phyloP scores from a whole-genome alignment of 176 grass and related monocot genomes.

The Alopecurus myosuroides region DNA sequence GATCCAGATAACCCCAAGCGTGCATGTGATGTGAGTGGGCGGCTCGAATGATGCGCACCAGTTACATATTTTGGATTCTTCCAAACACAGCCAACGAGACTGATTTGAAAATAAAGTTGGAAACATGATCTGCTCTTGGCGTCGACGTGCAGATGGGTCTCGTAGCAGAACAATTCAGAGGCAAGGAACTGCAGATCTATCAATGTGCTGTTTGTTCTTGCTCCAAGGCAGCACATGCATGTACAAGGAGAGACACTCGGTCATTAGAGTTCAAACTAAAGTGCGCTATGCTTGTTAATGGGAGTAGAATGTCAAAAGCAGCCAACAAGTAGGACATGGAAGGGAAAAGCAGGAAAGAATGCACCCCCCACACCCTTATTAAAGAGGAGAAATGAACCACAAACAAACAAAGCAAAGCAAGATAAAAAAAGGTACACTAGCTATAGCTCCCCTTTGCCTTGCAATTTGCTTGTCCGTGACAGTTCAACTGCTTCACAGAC shows the following conservation, averaged over 20 bases:
- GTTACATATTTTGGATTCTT: background rate
- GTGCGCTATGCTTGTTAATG: background rate
- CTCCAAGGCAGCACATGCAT: background rate
- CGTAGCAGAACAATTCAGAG: background rate
- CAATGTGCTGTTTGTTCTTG: background rate
- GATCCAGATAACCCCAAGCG: background rate
- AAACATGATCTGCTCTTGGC: background rate
- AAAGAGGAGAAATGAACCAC: background rate
- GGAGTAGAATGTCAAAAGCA: background rate
- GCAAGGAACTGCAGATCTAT: background rate
- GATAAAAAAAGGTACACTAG: background rate
- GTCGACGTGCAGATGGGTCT: background rate
- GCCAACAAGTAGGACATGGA: background rate
- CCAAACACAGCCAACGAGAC: background rate
- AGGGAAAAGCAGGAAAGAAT: background rate
- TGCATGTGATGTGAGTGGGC: background rate
- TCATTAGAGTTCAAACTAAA: conserved; percentile 23
- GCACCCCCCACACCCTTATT: background rate
- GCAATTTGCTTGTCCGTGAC: background rate
- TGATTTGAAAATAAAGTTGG: background rate
- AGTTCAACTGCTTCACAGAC: background rate
- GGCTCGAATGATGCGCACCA: background rate
- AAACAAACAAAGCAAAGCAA: background rate
- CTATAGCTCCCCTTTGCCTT: background rate
- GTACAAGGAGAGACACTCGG: no score